Evolutionary conservation across 768 basidiomycete genomes (phyloP), one percentile per base, ranked within the genome.

Genomic region (Termitomyces titanicus): DNA sequence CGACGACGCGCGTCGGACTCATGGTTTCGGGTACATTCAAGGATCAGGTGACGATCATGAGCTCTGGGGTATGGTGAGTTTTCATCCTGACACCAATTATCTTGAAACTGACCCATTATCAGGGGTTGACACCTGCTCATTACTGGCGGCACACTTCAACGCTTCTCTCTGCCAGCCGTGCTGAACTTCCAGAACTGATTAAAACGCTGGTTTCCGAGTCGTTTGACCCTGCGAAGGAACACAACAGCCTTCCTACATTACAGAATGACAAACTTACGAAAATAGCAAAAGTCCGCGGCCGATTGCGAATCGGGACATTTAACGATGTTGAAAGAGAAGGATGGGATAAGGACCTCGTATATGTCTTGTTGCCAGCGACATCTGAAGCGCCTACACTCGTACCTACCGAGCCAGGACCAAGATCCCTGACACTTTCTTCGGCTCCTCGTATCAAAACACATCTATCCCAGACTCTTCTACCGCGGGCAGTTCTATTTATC

Each of bases 1-100:
- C 6, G 64, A 72, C 6, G 81, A 83, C 2, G 84, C 84, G 55
- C 75, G 88, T 20, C 80, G 87, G 0, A 59, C 74, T 9, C 70
- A 74, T n/a, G 91, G 90, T 0, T 97, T 86, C 66, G 76, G 84
- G 20, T 98, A 98, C 66, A 82, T 98, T 8, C 94, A 96, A 68
- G 96, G 96, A 1, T 92, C 90, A 0, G 96, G 94, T 0, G 96
- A 98, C 63, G 96, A 98, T 63, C 92, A 95, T 64, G 94, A 97
- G 68, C 74, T 89, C 5, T 95, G 93, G 94, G 80, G 86, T 27
- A 81, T 82, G 82, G 90, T 89, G 53, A 42, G 68, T 31, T 29
- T 12, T 50, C 56, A 31, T 33, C 35, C 40, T 17, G 27, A 45
- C 31, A 7, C 17, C 11, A 8, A 18, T 7, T 49, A 38, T 24